phyloP scores from a whole-genome alignment of 768 basidiomycete genomes.

The Suillus luteus region DNA sequence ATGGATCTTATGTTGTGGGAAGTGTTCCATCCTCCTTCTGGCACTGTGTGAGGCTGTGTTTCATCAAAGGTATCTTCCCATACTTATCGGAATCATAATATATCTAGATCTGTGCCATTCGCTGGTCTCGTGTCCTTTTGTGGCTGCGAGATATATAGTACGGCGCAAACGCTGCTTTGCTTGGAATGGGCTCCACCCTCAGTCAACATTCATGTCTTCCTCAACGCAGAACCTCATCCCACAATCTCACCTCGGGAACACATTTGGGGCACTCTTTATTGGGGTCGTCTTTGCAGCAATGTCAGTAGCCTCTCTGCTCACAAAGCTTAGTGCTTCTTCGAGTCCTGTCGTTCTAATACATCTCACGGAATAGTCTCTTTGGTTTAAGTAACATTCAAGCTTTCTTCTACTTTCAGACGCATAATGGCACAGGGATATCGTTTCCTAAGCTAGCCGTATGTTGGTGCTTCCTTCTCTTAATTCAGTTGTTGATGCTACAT shows the following conservation, averaged over 20 bases:
- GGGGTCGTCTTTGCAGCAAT: neutral
- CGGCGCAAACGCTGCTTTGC: neutral
- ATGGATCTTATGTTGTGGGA: too few relatives aligned
- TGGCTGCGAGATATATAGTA: slow-evolving; percentile 6
- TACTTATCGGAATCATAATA: neutral
- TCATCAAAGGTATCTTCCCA: neutral
- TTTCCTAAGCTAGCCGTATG: neutral
- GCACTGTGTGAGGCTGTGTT: neutral
- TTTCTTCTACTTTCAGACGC: slow-evolving; percentile 5
- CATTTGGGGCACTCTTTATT: slow-evolving; percentile 1
- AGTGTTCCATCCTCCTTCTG: neutral
- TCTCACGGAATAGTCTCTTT: slow-evolving; percentile 3
- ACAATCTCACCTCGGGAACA: neutral
- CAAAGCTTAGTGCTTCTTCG: too few relatives aligned
- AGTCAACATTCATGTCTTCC: slow-evolving; percentile 1
- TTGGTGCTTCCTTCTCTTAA: neutral
- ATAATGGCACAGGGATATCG: neutral
- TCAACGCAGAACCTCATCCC: neutral
- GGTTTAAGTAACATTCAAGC: slow-evolving; percentile 4
- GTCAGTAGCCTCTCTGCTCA: neutral
- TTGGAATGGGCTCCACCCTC: neutral
- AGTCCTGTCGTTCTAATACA: neutral
- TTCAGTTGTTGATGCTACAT: neutral
- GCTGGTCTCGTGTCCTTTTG: neutral
- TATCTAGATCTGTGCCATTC: neutral